phyloP scores from a whole-genome alignment of 2,329 filamentous ascomycete genomes.

The Emergomyces pasteurianus region DNA sequence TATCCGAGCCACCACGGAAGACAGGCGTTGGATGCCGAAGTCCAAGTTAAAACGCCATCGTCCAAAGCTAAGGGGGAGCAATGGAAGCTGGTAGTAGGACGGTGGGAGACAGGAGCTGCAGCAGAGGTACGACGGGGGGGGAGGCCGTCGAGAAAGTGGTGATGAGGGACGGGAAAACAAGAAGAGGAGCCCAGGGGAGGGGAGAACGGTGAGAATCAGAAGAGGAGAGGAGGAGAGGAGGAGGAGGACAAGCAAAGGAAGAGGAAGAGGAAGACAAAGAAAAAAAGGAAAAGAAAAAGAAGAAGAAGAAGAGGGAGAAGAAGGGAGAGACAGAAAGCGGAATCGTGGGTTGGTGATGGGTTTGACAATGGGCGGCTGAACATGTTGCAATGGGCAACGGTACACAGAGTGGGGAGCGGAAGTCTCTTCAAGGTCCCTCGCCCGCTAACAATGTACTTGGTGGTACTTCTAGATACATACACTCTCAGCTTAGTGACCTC shows the following conservation, averaged over 20 bases:
- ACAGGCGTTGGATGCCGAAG: conserved; percentile 6
- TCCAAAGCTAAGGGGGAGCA: neutral
- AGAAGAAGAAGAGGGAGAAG: conserved; percentile 1
- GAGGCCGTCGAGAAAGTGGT: conserved; percentile 13
- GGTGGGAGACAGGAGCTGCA: neutral
- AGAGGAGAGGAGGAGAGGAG: conserved; percentile 11
- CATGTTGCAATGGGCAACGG: conserved; percentile 15
- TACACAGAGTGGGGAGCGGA: conserved; percentile 6
- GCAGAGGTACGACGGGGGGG: conserved; percentile 12
- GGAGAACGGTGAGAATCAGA: conserved; percentile 14
- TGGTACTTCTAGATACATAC: neutral
- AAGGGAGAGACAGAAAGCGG: neutral
- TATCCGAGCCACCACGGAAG: conserved; percentile 4
- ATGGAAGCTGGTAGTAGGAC: neutral
- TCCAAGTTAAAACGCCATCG: conserved; percentile 7
- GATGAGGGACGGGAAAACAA: conserved; percentile 4
- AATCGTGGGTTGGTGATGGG: conserved; percentile 1
- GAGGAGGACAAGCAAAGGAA: conserved; percentile 3
- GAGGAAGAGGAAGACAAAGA: conserved; percentile 3
- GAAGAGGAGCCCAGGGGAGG: conserved; percentile 12
- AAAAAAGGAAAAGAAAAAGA: conserved; percentile 4
- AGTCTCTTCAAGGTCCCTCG: neutral
- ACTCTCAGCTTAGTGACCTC: neutral
- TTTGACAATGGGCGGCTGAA: neutral
- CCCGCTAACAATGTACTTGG: neutral